These are phyloP conservation scores for Mytilinidion resinicola DNA, from an alignment of 495 filamentous ascomycete species.

Conservation along the genomic window DNA sequence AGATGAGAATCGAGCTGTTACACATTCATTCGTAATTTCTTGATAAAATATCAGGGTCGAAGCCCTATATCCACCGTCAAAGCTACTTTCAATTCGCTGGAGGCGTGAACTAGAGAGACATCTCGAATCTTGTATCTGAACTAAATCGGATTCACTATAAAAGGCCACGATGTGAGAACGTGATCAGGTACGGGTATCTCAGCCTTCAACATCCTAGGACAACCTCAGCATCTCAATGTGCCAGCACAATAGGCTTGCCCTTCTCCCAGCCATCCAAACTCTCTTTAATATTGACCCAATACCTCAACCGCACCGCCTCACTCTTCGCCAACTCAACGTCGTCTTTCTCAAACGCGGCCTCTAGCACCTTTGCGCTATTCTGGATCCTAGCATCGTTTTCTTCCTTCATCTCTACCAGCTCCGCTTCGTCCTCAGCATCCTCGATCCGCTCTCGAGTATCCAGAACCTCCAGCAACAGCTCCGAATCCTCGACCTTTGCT, in stretches of 20 bases:
- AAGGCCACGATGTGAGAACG: too few relatives aligned
- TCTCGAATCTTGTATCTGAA: too few relatives aligned
- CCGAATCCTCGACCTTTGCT: constrained; percentile 57
- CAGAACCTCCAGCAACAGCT: constrained; percentile 79
- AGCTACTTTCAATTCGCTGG: too few relatives aligned
- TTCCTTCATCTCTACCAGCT: constrained; percentile 52
- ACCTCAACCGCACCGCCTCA: constrained; percentile 73
- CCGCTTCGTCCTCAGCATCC: constrained; percentile 58
- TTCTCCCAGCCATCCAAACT: constrained; percentile 77
- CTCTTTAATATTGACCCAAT: constrained; percentile 86
- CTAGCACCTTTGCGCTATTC: constrained; percentile 53
- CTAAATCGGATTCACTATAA: too few relatives aligned
- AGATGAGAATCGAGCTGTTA: neutral
- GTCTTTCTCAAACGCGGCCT: constrained; percentile 55
- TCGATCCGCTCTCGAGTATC: constrained; percentile 83
- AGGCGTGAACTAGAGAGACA: too few relatives aligned
- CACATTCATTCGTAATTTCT: neutral
- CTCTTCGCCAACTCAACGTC: constrained; percentile 59
- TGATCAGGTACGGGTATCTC: too few relatives aligned
- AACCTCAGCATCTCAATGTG: constrained; percentile 11
- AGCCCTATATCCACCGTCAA: too few relatives aligned
- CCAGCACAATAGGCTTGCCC: constrained; percentile 46
- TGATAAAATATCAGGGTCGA: neutral
- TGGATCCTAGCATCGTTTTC: constrained; percentile 64
- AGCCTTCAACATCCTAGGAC: neutral